Conservation (phyloP, 2,329 filamentous ascomycete species). For the Fusarium decemcellulare region DNA sequence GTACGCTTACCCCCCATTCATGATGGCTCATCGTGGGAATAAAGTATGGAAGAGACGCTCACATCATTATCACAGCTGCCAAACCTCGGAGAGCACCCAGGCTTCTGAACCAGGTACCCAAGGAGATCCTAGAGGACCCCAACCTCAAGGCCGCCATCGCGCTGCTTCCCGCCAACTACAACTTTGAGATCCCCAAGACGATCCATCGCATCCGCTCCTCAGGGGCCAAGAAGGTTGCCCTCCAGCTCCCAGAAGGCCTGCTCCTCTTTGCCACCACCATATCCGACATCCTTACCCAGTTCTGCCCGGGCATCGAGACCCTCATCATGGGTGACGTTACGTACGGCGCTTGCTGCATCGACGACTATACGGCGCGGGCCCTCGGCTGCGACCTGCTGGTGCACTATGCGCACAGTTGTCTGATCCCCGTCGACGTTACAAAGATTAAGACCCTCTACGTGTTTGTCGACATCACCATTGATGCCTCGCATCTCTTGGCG, state of each 20-base stretch:
- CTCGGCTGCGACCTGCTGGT: conserved; percentile 95
- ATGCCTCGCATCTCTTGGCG: conserved; percentile 87
- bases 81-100: conserved; percentile 81
- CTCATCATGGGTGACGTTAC: conserved; percentile 99
- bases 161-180: conserved; percentile 95
- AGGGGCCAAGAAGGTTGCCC: conserved; percentile 84
- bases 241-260: conserved; percentile 98
- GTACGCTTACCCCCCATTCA: conserved; percentile 58
- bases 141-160: conserved; percentile 90
- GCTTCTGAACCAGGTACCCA: conserved; percentile 91
- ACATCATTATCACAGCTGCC: conserved; percentile 66
- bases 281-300: conserved; percentile 94
- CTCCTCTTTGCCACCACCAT: conserved; percentile 97
- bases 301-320: conserved; percentile 92
- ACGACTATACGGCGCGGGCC: conserved; percentile 96
- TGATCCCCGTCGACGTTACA: conserved; percentile 96
- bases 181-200: conserved; percentile 98
- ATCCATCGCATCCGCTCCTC: conserved; percentile 92
- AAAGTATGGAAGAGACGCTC: conserved; percentile 26
- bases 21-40: conserved; percentile 5
- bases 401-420: conserved; percentile 96
- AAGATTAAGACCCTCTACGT: conserved; percentile 98
- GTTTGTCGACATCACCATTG: conserved; percentile 98
- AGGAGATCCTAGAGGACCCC: conserved; percentile 86
- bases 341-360: conserved; percentile 98